Evolutionary conservation across 495 filamentous ascomycete species (phyloP).

Genomic region (Xylaria nigripes): DNA sequence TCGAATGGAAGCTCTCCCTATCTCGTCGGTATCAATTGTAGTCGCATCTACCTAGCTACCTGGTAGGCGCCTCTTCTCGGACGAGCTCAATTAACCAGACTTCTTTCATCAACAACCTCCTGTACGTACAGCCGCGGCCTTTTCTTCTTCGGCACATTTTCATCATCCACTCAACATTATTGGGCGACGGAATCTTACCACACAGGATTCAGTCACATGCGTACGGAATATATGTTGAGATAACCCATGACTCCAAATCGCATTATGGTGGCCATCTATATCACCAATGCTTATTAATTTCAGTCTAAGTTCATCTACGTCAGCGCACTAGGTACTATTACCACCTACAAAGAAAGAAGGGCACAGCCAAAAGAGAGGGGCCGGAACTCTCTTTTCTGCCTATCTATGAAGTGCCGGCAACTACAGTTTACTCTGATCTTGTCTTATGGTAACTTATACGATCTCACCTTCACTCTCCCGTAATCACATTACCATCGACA

Average conservation of each 20-base stretch:
- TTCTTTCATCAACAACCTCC: slow-evolving; percentile 1
- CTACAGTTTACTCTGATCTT: not conserved
- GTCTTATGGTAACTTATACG: not conserved
- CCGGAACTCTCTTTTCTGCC: slow-evolving; percentile 4
- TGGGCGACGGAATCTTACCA: not conserved
- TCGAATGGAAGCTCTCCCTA: too few species aligned
- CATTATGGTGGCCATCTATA: slow-evolving; percentile 3
- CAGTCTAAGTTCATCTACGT: slow-evolving; percentile 1
- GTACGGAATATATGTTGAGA: not conserved
- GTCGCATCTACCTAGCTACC: too few species aligned
- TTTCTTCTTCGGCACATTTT: not conserved
- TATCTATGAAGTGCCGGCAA: not conserved
- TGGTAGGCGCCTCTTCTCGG: too few species aligned
- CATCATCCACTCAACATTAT: slow-evolving; percentile 1
- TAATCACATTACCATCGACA: not conserved
- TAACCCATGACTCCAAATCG: not conserved
- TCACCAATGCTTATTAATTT: not conserved
- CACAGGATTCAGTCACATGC: not conserved
- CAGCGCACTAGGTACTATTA: not conserved
- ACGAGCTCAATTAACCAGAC: not conserved
- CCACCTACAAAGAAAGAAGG: slow-evolving; percentile 1
- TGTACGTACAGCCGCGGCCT: not conserved
- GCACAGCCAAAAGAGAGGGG: slow-evolving; percentile 1
- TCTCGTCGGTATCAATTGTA: too few species aligned
- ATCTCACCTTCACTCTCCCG: not conserved